Evolutionary conservation across 2,329 filamentous ascomycete species (phyloP), one percentile per base, ranked within the genome.

Genomic region (Talaromyces rugulosus): DNA sequence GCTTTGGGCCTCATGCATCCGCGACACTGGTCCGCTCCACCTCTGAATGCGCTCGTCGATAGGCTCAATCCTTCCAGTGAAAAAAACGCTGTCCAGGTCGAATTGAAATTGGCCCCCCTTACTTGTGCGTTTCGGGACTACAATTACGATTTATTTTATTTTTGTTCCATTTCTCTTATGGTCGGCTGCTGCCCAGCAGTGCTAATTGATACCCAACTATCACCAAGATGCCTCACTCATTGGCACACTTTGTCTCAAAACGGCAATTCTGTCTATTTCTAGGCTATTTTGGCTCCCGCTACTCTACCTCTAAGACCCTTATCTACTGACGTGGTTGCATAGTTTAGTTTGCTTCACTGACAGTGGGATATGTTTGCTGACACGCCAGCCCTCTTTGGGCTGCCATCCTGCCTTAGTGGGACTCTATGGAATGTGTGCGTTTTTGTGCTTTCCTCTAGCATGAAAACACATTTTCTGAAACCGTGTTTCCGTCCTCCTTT

Each of bases 151-250:
- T 27, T 51, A 51, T 28, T 16, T 6, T n/a, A 23, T 53, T 53
- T 5, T 53, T 30, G 5, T 53, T n/a, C 31, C 6, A 18, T 47
- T 47, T 47, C 16, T 23, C 42, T 23, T 16, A 18, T 52, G 23
- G 16, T 28, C 28, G 50, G 50, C 57, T 62, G 61, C 56, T 62
- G 61, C 61, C 61, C 61, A 62, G 57, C 61, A 52, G 27, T 62
- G 55, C 50, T 31, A 36, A 33, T 62, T 62, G 61, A 56, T 62
- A 62, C 61, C 61, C 61, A 62, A 62, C 56, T 52, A 59, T 34
- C 42, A 23, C 50, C 56, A n/a, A 12, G 57, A 62, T 62, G 61
- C 61, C 61, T 62, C 61, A 62, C 61, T 62, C 59, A 52, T 60
- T 59, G 57, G 61, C 52, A 62, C 40, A 52, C 52, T 50, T 53